A percentile compares a stretch with the other conserved stretches of the same genome.
phyloP scores from a whole-genome alignment of 139 green algal genomes.

The Coccomyxa sp. region DNA sequence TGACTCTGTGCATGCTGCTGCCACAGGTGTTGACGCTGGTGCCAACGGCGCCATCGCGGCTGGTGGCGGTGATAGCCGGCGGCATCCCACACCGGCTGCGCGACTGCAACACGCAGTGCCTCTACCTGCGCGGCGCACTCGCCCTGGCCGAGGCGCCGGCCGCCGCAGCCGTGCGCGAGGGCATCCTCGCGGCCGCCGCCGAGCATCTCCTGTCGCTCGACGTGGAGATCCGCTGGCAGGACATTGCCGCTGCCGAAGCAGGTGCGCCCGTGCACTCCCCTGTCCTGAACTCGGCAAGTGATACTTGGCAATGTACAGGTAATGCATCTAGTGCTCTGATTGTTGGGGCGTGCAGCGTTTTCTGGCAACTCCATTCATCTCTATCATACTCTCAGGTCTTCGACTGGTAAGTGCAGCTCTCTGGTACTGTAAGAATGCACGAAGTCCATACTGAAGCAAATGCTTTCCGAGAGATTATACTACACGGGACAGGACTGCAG shows the following conservation, averaged over 20 bases:
- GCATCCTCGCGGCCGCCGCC: constrained; percentile 58
- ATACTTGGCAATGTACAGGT: too few species aligned
- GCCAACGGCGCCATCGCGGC: constrained; percentile 49
- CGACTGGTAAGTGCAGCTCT: too few species aligned
- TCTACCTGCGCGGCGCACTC: constrained; percentile 64
- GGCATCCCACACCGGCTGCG: constrained; percentile 65
- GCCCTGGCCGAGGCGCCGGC: constrained; percentile 45
- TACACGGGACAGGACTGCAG: constrained; percentile 41
- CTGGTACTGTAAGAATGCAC: too few species aligned
- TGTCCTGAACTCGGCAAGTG: too few species aligned
- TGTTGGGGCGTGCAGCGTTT: too few species aligned
- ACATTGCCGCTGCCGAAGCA: constrained; percentile 56
- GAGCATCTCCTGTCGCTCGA: constrained; percentile 72
- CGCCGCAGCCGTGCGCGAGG: constrained; percentile 51
- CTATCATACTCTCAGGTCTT: too few species aligned
- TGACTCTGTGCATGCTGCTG: too few species aligned
- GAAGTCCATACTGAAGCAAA: too few species aligned
- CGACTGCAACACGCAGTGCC: constrained; percentile 62
- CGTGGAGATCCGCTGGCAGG: constrained; percentile 82
- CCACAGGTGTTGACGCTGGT: constrained; percentile 62
- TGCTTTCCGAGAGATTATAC: too few species aligned
- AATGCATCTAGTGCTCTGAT: too few species aligned
- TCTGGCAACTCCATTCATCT: too few species aligned
- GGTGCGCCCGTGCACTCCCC: constrained; percentile 17
- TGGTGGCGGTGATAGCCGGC: constrained; percentile 53